phyloP scores from a whole-genome alignment of 2,329 filamentous ascomycete genomes.

The Aspergillus pseudoterreus region DNA sequence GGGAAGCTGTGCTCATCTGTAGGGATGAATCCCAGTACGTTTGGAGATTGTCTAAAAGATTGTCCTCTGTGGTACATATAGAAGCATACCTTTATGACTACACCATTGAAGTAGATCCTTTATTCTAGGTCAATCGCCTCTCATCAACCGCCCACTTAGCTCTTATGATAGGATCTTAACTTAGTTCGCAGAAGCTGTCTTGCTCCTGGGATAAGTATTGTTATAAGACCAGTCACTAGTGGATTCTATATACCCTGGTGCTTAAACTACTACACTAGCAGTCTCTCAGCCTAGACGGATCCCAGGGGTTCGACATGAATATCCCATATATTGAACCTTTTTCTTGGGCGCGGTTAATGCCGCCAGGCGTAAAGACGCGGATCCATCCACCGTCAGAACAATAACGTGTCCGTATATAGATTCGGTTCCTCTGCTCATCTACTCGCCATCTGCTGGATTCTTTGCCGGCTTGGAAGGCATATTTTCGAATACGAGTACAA shows the following conservation, averaged over 20 bases:
- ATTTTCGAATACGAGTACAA: background rate
- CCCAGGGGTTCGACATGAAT: background rate
- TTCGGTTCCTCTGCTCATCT: background rate
- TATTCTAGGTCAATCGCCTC: too few relatives aligned
- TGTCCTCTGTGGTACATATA: background rate
- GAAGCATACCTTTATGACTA: background rate
- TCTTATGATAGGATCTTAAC: background rate
- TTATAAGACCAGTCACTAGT: background rate
- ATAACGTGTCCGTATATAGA: background rate
- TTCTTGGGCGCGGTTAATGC: background rate
- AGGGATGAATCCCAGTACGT: background rate
- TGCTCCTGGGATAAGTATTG: background rate
- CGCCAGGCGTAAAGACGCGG: background rate
- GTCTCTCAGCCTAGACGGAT: too few relatives aligned
- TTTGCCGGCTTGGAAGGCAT: background rate
- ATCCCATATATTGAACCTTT: background rate
- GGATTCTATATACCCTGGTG: too few relatives aligned
- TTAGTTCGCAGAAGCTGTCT: background rate
- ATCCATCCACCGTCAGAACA: background rate
- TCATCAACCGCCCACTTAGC: too few relatives aligned
- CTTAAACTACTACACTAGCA: too few relatives aligned
- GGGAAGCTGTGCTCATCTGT: background rate
- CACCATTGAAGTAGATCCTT: too few relatives aligned
- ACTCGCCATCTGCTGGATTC: background rate
- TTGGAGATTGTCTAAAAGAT: background rate